Conservation (phyloP, 2,329 filamentous ascomycete genomes). For the Fusarium foetens region DNA sequence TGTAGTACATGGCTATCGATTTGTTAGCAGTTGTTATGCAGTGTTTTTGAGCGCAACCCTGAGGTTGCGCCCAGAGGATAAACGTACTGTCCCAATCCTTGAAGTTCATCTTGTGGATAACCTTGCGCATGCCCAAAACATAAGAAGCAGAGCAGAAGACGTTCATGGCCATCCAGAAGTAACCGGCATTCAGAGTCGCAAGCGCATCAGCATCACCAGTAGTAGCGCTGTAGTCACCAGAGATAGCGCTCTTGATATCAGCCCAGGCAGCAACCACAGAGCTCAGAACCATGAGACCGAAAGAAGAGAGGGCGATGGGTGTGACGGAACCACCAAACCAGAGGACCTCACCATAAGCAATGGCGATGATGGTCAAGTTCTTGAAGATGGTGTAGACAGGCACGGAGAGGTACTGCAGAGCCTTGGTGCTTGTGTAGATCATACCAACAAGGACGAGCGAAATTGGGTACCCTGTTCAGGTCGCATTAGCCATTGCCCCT, state of each 20-base stretch:
- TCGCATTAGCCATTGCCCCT: not conserved
- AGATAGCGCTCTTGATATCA: slow-evolving; percentile 87
- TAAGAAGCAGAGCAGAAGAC: slow-evolving; percentile 94
- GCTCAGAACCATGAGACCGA: slow-evolving; percentile 95
- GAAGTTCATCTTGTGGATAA: slow-evolving; percentile 99
- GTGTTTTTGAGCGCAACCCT: not conserved
- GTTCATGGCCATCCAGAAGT: slow-evolving; percentile 98
- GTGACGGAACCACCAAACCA: slow-evolving; percentile 97
- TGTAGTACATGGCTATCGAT: slow-evolving; percentile 94
- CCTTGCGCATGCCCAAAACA: slow-evolving; percentile 92
- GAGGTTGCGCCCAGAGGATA: not conserved
- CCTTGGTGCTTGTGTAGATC: slow-evolving; percentile 98
- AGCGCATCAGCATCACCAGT: slow-evolving; percentile 70
- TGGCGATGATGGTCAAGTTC: slow-evolving; percentile 98
- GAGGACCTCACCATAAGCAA: slow-evolving; percentile 96
- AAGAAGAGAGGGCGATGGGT: slow-evolving; percentile 87
- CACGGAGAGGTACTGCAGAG: slow-evolving; percentile 94
- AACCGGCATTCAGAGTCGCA: slow-evolving; percentile 91
- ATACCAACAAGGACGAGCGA: slow-evolving; percentile 96
- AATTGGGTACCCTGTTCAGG: slow-evolving; percentile 86
- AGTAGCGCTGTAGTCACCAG: slow-evolving; percentile 58
- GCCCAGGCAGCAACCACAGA: slow-evolving; percentile 97
- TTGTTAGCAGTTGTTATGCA: slow-evolving; percentile 44
- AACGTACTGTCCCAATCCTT: slow-evolving; percentile 98
- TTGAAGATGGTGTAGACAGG: slow-evolving; percentile 99